Evolutionary conservation across 2,329 filamentous ascomycete species (phyloP).

Genomic region (Penicillium sp.): DNA sequence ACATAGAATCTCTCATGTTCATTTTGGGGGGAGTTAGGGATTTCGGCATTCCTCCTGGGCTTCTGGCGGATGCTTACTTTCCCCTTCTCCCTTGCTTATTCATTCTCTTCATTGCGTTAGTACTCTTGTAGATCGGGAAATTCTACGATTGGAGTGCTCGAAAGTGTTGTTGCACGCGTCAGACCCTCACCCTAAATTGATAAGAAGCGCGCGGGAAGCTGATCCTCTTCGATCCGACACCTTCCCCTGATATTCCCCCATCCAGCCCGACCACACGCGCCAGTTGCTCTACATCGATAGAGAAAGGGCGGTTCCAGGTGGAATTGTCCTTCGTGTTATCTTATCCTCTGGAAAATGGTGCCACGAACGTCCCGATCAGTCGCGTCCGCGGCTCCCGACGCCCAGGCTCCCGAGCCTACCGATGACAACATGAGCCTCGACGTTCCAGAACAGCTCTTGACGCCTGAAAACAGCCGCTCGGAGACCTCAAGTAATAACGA

Average conservation of each 20-base stretch:
- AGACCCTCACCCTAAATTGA: slow-evolving; percentile 26
- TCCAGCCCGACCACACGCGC: slow-evolving; percentile 11
- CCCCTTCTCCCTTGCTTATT: slow-evolving; percentile 15
- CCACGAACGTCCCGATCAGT: slow-evolving; percentile 26
- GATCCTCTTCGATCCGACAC: slow-evolving; percentile 20
- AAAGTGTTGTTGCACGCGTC: slow-evolving; percentile 27
- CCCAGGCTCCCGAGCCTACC: slow-evolving; percentile 25
- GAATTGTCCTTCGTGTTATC: slow-evolving; percentile 11
- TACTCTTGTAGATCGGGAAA: not conserved
- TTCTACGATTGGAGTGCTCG: slow-evolving; percentile 1
- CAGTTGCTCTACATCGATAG: slow-evolving; percentile 12
- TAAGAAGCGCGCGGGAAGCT: slow-evolving; percentile 28
- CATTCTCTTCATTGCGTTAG: slow-evolving; percentile 1
- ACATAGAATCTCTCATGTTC: slow-evolving; percentile 13
- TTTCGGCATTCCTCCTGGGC: slow-evolving; percentile 21
- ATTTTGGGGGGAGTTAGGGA: slow-evolving; percentile 10
- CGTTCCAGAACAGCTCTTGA: slow-evolving; percentile 41
- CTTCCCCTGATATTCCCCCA: slow-evolving; percentile 24
- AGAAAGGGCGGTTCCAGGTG: slow-evolving; percentile 13
- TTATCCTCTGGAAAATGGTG: slow-evolving; percentile 27
- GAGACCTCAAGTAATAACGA: slow-evolving; percentile 43
- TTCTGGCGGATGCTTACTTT: not conserved
- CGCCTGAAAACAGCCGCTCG: slow-evolving; percentile 44
- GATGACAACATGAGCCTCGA: slow-evolving; percentile 35
- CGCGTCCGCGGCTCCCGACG: slow-evolving; percentile 35